Base-by-base conservation (phyloP, 257 asterid genomes). In the Primulina tabacum region DNA sequence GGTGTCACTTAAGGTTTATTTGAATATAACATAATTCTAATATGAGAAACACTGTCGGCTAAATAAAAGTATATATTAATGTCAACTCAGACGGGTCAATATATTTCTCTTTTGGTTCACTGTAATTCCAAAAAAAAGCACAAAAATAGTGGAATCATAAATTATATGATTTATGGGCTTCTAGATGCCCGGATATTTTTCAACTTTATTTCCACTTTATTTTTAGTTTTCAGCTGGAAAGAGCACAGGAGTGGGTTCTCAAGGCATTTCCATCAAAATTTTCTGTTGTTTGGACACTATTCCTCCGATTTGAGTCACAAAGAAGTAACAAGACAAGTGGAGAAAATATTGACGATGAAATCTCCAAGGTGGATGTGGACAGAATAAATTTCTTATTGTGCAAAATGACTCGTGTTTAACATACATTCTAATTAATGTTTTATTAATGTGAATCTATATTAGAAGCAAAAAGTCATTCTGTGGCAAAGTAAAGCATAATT, bases 401-500 rank as follows among this genome's bases (percentile, higher is more conserved):
- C n/a, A 4, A 47, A 4, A 47, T 47, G n/a, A 47, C 18, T 12
- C 56, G 4, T 50, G 56, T 50, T 50, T 50, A 50, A 33, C 5
- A 16, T 50, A 4, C 56, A 50, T 50, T 50, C 8, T 14, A 50
- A 16, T 16, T 16, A 5, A 50, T 50, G 20, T 50, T 50, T 43
- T 16, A 50, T 20, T 0, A 0, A 50, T 16, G 20, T 50, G 55
- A 12, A 47, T 14, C n/a, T 47, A 50, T 50, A 17, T 50, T 11
- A 12, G 57, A 16, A 16, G 57, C 57, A 50, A 5, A 34, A 63
- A 52, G 7, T 32, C 12, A 62, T 62, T 30, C 6, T 6, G 16
- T 35, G 8, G 68, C 53, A 63, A 63, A n/a, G 68, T 11, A 35
- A 63, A n/a, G 33, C 68, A 18, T 16, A 47, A 40, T 40, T 40